These are phyloP conservation scores for Metarhizium humberi DNA, from an alignment of 2,329 filamentous ascomycete genomes.

Conservation along the genomic window DNA sequence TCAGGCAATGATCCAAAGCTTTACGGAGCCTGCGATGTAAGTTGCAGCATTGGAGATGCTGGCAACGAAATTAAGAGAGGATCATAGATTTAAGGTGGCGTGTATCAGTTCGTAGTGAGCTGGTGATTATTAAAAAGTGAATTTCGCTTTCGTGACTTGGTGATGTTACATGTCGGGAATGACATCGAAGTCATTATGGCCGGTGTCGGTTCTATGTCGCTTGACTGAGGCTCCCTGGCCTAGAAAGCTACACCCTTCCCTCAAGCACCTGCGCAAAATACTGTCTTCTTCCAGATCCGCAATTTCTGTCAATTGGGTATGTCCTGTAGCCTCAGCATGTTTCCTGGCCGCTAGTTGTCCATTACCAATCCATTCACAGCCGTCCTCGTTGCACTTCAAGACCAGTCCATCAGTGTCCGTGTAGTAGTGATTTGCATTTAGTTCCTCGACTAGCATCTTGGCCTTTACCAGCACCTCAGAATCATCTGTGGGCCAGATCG, in stretches of 20 bases:
- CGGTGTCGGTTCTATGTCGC: constrained; percentile 50
- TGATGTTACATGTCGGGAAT: constrained; percentile 23
- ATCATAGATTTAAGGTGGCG: background rate
- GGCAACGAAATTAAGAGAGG: background rate
- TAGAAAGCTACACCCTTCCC: constrained; percentile 49
- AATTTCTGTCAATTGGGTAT: constrained; percentile 48
- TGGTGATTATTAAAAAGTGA: background rate
- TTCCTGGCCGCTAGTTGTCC: constrained; percentile 53
- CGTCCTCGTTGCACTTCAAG: constrained; percentile 60
- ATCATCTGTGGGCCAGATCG: constrained; percentile 43
- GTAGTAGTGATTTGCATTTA: constrained; percentile 69
- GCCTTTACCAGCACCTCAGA: constrained; percentile 65
- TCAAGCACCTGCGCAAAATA: constrained; percentile 68
- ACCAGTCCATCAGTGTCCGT: constrained; percentile 78
- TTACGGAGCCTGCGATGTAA: too few relatives aligned
- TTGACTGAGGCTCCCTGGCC: constrained; percentile 56
- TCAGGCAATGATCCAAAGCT: background rate
- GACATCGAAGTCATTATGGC: constrained; percentile 38
- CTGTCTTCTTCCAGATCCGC: constrained; percentile 78
- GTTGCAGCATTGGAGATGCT: background rate
- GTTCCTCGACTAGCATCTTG: constrained; percentile 50
- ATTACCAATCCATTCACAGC: constrained; percentile 58
- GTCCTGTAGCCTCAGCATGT: constrained; percentile 54
- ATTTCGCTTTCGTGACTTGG: too few relatives aligned
- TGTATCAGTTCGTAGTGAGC: background rate